These are phyloP conservation scores for Penicillium mononematosum DNA, from an alignment of 495 filamentous ascomycete species.

Conservation along the genomic window DNA sequence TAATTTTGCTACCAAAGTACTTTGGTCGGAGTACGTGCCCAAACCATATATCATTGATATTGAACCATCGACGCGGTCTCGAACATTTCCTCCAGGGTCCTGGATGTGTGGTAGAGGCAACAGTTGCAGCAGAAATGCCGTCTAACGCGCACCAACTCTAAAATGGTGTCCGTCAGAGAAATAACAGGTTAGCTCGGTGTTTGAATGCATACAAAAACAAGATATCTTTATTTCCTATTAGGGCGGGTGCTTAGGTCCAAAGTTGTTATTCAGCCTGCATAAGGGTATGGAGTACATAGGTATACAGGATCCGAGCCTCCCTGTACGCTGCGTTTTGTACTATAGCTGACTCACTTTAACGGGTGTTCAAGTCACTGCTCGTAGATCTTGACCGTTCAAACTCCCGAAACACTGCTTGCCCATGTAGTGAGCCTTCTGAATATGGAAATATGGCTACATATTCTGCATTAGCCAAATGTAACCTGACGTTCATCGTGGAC, in stretches of 20 bases:
- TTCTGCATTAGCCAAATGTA: background rate
- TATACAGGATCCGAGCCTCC: background rate
- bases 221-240: background rate
- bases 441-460: background rate
- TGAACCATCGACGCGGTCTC: background rate
- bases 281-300: slow-evolving; percentile 11
- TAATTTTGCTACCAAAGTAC: background rate
- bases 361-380: background rate
- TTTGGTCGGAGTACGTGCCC: background rate
- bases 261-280: slow-evolving; percentile 17
- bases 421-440: background rate
- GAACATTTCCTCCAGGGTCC: background rate
- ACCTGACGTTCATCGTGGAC: background rate
- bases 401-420: background rate
- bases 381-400: background rate
- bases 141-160: slow-evolving; percentile 1
- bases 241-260: background rate
- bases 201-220: background rate
- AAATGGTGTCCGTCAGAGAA: background rate
- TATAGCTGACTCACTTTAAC: background rate
- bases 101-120: background rate
- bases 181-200: background rate
- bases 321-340: background rate
- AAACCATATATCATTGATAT: too few relatives aligned
- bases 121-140: background rate